Conservation (phyloP, 148 eudicot species). For the Chenopodium berlandieri region DNA sequence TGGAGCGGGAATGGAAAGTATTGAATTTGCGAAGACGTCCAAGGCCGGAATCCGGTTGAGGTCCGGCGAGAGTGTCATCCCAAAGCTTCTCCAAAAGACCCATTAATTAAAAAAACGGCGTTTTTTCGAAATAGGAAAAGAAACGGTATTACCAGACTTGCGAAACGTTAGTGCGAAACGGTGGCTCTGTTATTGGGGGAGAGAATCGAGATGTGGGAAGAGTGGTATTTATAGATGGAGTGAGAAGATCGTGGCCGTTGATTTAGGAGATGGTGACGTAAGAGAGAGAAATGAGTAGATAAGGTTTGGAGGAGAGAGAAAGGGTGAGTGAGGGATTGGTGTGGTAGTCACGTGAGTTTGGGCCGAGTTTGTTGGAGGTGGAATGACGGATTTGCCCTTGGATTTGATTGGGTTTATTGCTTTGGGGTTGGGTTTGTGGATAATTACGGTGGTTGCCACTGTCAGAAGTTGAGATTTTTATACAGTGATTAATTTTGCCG, state of each 20-base stretch:
- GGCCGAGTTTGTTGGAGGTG: background rate
- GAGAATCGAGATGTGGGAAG: constrained; percentile 5
- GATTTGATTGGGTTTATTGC: background rate
- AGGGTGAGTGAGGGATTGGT: constrained; percentile 6
- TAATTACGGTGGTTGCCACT: constrained; percentile 7
- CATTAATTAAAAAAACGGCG: constrained; percentile 26
- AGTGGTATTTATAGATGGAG: constrained; percentile 30
- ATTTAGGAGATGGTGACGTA: constrained; percentile 31
- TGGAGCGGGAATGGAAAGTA: constrained; percentile 44
- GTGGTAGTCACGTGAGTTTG: constrained; percentile 18
- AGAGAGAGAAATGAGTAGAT: constrained; percentile 25
- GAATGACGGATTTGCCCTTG: background rate
- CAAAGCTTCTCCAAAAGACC: constrained; percentile 71
- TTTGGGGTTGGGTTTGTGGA: background rate
- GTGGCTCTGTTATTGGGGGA: background rate
- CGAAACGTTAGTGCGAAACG: background rate
- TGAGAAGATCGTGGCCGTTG: constrained; percentile 42
- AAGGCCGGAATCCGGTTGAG: constrained; percentile 79
- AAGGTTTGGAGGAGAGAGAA: constrained; percentile 28
- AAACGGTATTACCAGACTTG: background rate
- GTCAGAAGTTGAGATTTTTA: background rate
- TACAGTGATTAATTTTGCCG: background rate
- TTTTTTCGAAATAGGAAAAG: background rate
- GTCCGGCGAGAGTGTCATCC: constrained; percentile 89
- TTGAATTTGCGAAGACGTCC: constrained; percentile 66